Evolutionary conservation across 225 moss, liverwort and hornwort species (phyloP), one percentile per base, ranked within the genome.

Genomic region (Antitrichia curtipendula): DNA sequence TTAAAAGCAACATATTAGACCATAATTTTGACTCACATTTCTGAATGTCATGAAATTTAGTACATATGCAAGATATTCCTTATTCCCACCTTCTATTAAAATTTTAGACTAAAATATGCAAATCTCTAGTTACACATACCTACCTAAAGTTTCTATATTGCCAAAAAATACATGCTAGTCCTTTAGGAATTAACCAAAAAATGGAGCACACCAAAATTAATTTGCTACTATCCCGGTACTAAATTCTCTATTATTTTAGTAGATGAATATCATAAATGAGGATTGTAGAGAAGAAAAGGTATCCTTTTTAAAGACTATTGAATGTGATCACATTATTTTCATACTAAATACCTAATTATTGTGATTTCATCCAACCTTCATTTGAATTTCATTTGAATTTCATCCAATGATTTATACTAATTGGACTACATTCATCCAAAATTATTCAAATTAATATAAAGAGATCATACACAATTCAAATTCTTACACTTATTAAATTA

Each of bases 151-250:
- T n/a, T n/a, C n/a, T n/a, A n/a, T n/a, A n/a, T n/a, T n/a, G n/a
- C n/a, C n/a, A n/a, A n/a, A n/a, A n/a, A n/a, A n/a, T n/a, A n/a
- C n/a, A n/a, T n/a, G n/a, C n/a, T 50, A 10, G 2, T 20, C 6
- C 11, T 2, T n/a, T n/a, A n/a, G 10, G 1, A 36, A 36, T 19
- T 36, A 20, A 20, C 36, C 3, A 36, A 19, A 8, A 36, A 36
- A 36, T 36, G 10, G 65, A 17, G 12, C 10, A 20, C 3, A 4
- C 8, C 3, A 25, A 5, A 40, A 14, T 13, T 8, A 0, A 24
- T 24, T 3, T 40, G 0, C 1, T 2, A 40, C 13, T 40, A 40
- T 69, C 1, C 6, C 1, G 2, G 2, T 40, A 69, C 7, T 32
- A 24, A 24, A 69, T 24, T 38, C 13, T 40, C 8, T 4, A 40